A percentile compares a stretch with the other conserved stretches of the same genome.
Evolutionary conservation across 495 filamentous ascomycete species (phyloP).

Genomic region (Talaromyces thailandensis): DNA sequence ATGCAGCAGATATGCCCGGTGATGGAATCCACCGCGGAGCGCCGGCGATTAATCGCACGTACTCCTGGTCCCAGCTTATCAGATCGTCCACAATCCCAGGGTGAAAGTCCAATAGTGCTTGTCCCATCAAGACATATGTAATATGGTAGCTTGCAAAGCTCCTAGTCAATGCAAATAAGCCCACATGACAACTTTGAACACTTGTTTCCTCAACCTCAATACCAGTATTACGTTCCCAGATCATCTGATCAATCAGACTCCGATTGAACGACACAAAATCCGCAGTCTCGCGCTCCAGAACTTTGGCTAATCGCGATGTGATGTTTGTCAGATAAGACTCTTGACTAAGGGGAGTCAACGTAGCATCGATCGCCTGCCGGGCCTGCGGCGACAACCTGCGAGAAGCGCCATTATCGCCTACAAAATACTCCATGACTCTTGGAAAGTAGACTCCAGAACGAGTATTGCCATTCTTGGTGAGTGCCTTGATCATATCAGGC

Average conservation of each 20-base stretch:
- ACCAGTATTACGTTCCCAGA: conserved; percentile 47
- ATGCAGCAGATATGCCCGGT: conserved; percentile 38
- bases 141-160: conserved; percentile 44
- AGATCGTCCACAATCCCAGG: conserved; percentile 44
- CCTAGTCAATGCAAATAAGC: conserved; percentile 43
- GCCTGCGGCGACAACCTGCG: conserved; percentile 23
- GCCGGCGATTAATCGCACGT: conserved; percentile 41
- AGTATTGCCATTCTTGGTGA: conserved; percentile 28
- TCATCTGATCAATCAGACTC: conserved; percentile 51
- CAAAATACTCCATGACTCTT: conserved; percentile 38
- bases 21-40: conserved; percentile 43
- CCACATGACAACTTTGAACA: conserved; percentile 34
- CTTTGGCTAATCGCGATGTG: conserved; percentile 19
- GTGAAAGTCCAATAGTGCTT: conserved; percentile 45
- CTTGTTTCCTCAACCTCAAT: conserved; percentile 24
- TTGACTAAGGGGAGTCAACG: conserved; percentile 29
- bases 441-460: conserved; percentile 25
- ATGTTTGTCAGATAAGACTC: conserved; percentile 35
- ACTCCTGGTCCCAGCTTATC: conserved; percentile 45
- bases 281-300: conserved; percentile 29
- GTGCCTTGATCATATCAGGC: conserved; percentile 36
- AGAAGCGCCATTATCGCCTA: conserved; percentile 31
- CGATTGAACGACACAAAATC: conserved; percentile 49
- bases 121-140: conserved; percentile 44
- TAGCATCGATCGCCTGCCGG: conserved; percentile 25